A percentile compares a stretch with the other conserved stretches of the same genome.
phyloP scores from a whole-genome alignment of 2,329 filamentous ascomycete genomes.

The Ascochyta clinopodiicola region DNA sequence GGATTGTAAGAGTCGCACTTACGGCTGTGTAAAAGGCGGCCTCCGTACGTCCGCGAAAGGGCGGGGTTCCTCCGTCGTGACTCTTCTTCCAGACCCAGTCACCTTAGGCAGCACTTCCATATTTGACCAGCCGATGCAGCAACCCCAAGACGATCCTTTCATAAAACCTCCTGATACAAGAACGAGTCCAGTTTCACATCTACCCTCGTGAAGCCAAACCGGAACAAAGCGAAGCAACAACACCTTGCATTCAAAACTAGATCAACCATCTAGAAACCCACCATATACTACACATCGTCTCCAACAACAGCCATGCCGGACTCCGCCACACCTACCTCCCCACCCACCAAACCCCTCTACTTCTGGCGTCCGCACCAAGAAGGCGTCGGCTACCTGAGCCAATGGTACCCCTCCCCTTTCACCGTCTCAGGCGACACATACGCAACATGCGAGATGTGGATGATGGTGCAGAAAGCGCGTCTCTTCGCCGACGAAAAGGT shows the following conservation, averaged over 20 bases:
- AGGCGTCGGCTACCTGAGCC: slow-evolving; percentile 64
- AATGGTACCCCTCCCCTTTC: slow-evolving; percentile 66
- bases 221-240: neutral
- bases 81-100: neutral
- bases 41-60: slow-evolving; percentile 7
- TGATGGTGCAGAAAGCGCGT: slow-evolving; percentile 56
- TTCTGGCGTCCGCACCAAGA: slow-evolving; percentile 36
- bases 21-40: neutral
- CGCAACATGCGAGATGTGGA: slow-evolving; percentile 54
- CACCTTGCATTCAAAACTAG: neutral
- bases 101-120: neutral
- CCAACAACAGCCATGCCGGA: neutral
- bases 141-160: neutral
- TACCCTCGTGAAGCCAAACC: neutral
- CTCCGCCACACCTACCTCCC: neutral
- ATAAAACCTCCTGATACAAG: neutral
- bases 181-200: neutral
- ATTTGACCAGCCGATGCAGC: neutral
- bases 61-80: slow-evolving; percentile 8
- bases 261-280: neutral
- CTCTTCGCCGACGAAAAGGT: slow-evolving; percentile 51
- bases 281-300: neutral
- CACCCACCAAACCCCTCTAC: slow-evolving; percentile 26
- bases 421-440: slow-evolving; percentile 39
- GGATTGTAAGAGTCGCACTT: neutral